These are phyloP conservation scores for Tuber umbilicatum DNA, from an alignment of 495 filamentous ascomycete genomes.

Conservation along the genomic window DNA sequence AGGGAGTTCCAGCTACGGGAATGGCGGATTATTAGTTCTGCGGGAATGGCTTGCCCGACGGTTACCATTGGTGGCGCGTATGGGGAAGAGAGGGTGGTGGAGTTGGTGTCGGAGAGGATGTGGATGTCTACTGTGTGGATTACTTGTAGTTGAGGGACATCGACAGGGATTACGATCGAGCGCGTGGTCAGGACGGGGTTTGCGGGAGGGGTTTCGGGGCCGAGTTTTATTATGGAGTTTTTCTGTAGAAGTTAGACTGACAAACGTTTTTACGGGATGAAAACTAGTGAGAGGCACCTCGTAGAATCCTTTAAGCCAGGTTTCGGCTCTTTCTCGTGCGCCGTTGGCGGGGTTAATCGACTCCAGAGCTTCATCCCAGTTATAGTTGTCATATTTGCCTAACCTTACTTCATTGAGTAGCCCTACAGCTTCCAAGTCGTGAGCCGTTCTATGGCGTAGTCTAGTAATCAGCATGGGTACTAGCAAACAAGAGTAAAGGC, in stretches of 20 bases:
- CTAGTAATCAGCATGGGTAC: constrained; percentile 49
- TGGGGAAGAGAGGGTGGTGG: constrained; percentile 41
- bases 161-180: constrained; percentile 65
- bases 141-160: constrained; percentile 77
- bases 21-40: constrained; percentile 65
- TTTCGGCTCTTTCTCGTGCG: constrained; percentile 26
- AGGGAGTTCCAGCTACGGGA: constrained; percentile 68
- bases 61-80: constrained; percentile 38
- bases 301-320: constrained; percentile 37
- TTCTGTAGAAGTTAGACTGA: constrained; percentile 13
- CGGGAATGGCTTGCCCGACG: constrained; percentile 47
- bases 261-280: neutral
- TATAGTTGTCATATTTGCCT: constrained; percentile 34
- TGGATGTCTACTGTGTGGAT: constrained; percentile 75
- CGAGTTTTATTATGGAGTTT: constrained; percentile 37
- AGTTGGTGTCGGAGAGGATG: constrained; percentile 43
- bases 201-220: constrained; percentile 3
- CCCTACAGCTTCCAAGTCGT: constrained; percentile 56
- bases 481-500: constrained; percentile 48
- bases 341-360: constrained; percentile 42
- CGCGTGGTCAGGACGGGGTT: constrained; percentile 22
- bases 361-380: constrained; percentile 42
- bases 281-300: constrained; percentile 15
- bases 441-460: constrained; percentile 49
- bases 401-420: constrained; percentile 48